Evolutionary conservation across 371 early-diverging fungal species (phyloP), one percentile per base, ranked within the genome.

Genomic region (Rhizopus stolonifer): DNA sequence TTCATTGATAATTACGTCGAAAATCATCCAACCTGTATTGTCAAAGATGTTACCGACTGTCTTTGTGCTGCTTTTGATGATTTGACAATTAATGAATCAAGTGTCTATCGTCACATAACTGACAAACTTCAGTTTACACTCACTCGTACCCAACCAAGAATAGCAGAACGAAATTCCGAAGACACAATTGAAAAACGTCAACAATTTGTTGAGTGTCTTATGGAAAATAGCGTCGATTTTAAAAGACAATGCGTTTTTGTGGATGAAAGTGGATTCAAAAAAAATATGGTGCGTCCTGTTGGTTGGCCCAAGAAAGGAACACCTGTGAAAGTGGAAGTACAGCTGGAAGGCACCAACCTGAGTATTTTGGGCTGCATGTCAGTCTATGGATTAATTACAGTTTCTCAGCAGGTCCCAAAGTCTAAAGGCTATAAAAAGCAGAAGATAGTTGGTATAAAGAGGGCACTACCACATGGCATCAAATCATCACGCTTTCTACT

Each of bases 261-360:
- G 10, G 26, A 52, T 23, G 42, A 38, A 15, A 31, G 23, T 10
- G 51, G 15, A 21, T 17, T 39, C 26, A 34, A 51, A 39, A 39
- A 51, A 29, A 26, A 52, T 22, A 17, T 38, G 4, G 39, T 38
- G 14, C 15, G 14, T 38, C 39, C 46, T 46, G 40, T 47, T 39
- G 46, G 21, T 46, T 47, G 47, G 38, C 46, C 22, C 21, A 54
- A 46, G 26, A 54, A 54, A 47, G 40, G 40, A 46, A 46, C 25
- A 54, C 47, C 47, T 47, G 29, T n/a, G 21, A 38, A 54, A 54
- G 47, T 54, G 54, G 54, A 47, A 40, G 46, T 54, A 39, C 40
- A 54, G 31, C 29, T 29, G 14, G 40, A 51, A n/a, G n/a, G n/a
- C n/a, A n/a, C n/a, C n/a, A n/a, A 54, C 13, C 29, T 54, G 54